Conservation (phyloP, 2,329 filamentous ascomycete species). For the Celoporthe dispersa region DNA sequence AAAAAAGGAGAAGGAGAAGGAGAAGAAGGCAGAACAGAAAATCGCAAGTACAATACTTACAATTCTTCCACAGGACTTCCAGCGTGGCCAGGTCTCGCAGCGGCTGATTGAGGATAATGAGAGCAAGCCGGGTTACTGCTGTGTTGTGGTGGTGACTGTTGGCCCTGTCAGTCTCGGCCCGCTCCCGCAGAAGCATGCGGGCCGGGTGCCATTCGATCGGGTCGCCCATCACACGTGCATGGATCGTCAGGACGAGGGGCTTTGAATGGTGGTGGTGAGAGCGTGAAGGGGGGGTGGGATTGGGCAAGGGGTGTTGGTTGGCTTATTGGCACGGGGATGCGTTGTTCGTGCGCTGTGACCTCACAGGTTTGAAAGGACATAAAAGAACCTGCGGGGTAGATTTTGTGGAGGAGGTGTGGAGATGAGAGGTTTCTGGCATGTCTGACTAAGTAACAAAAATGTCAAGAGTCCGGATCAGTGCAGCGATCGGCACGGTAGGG, state of each 20-base stretch:
- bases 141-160: neutral
- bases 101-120: conserved; percentile 59
- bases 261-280: neutral
- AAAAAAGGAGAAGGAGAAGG: neutral
- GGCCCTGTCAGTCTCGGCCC: conserved; percentile 4
- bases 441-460: neutral
- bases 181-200: conserved; percentile 28
- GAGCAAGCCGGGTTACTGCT: conserved; percentile 40
- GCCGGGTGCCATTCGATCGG: conserved; percentile 35
- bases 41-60: conserved; percentile 37
- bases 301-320: neutral
- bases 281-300: too few relatives aligned
- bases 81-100: conserved; percentile 51
- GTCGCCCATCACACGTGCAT: conserved; percentile 13
- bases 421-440: neutral
- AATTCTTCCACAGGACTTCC: conserved; percentile 54
- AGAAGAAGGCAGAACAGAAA: conserved; percentile 1
- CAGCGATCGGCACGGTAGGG: neutral
- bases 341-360: neutral
- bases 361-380: neutral
- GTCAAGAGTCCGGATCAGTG: neutral
- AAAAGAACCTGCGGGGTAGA: neutral
- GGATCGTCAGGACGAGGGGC: neutral
- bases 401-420: neutral
- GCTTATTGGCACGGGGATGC: neutral